These are phyloP conservation scores for Asterophora lycoperdoides DNA, from an alignment of 768 basidiomycete species.

Conservation along the genomic window DNA sequence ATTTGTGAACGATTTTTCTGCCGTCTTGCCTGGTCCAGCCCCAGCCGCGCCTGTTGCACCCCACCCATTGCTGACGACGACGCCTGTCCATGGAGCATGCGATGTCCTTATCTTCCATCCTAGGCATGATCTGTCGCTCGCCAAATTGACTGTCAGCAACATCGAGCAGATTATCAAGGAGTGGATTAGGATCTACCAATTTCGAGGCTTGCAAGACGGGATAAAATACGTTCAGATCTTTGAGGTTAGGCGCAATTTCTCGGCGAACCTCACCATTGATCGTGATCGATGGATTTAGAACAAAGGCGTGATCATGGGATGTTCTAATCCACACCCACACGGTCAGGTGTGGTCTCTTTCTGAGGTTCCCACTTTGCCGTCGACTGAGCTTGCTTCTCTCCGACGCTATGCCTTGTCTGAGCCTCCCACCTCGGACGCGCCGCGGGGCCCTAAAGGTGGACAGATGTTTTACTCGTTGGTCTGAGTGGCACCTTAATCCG, in stretches of 20 bases:
- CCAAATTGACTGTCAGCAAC: constrained; percentile 53
- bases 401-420: constrained; percentile 40
- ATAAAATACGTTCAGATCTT: constrained; percentile 86
- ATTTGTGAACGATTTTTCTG: constrained; percentile 84
- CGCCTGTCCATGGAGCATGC: constrained; percentile 78
- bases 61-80: constrained; percentile 58
- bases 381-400: constrained; percentile 60
- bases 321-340: constrained; percentile 92
- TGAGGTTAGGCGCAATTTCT: constrained; percentile 50
- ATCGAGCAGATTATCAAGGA: constrained; percentile 63
- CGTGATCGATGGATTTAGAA: constrained; percentile 43
- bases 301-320: constrained; percentile 94
- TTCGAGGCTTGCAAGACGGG: constrained; percentile 57
- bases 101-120: constrained; percentile 88
- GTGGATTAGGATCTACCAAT: constrained; percentile 66
- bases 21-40: constrained; percentile 61
- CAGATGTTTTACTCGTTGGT: not conserved
- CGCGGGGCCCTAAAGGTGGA: constrained; percentile 47
- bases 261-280: not conserved
- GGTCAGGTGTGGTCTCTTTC: constrained; percentile 87
- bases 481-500: not conserved
- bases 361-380: constrained; percentile 63
- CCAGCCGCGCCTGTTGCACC: constrained; percentile 46
- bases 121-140: constrained; percentile 79
- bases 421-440: constrained; percentile 39